Percentiles rank a stretch among this genome's conserved stretches.
Conservation (phyloP, 2,329 filamentous ascomycete species). For the Claviceps monticola region DNA sequence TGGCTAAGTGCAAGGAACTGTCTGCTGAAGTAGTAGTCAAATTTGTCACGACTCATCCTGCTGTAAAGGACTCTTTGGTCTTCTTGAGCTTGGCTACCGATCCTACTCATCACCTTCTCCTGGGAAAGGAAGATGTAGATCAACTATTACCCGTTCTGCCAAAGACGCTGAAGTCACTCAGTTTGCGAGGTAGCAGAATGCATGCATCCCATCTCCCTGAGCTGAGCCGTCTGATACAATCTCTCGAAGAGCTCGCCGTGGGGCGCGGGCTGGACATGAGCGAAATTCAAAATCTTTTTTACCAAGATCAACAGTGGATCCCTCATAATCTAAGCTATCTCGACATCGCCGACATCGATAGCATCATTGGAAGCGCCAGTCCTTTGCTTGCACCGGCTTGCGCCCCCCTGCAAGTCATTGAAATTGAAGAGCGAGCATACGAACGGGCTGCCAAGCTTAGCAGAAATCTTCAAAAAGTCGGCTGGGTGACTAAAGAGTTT, state of each 20-base stretch:
- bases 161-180: slow-evolving; percentile 54
- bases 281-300: slow-evolving; percentile 54
- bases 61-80: slow-evolving; percentile 47
- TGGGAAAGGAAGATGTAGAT: slow-evolving; percentile 51
- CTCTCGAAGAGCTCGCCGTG: slow-evolving; percentile 62
- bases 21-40: slow-evolving; percentile 52
- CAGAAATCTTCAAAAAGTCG: slow-evolving; percentile 44
- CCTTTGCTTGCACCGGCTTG: slow-evolving; percentile 44
- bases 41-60: slow-evolving; percentile 58
- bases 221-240: slow-evolving; percentile 50
- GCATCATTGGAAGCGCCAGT: slow-evolving; percentile 46
- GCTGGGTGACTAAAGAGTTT: slow-evolving; percentile 61
- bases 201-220: slow-evolving; percentile 47
- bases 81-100: slow-evolving; percentile 65
- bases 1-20: slow-evolving; percentile 61
- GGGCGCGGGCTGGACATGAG: slow-evolving; percentile 51
- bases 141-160: slow-evolving; percentile 54
- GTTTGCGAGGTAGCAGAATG: slow-evolving; percentile 62
- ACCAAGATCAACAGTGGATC: slow-evolving; percentile 28
- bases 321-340: slow-evolving; percentile 57
- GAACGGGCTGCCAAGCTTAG: slow-evolving; percentile 48
- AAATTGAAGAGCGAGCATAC: slow-evolving; percentile 57
- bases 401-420: slow-evolving; percentile 60
- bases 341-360: slow-evolving; percentile 52
- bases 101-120: slow-evolving; percentile 55